Conservation (phyloP, 768 basidiomycete species). For the Hypsizygus marmoreus region DNA sequence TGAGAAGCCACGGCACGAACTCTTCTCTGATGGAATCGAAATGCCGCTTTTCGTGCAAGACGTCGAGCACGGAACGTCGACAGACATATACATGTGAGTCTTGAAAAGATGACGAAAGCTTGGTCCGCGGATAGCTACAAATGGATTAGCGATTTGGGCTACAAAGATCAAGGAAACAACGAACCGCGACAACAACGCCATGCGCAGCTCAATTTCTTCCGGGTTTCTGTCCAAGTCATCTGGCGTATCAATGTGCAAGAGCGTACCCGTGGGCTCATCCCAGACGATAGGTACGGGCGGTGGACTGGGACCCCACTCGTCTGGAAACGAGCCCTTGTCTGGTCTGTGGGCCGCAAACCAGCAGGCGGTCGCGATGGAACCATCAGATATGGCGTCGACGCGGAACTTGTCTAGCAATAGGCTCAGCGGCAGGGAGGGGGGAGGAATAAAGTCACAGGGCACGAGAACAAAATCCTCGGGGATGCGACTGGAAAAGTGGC, state of each 20-base stretch:
- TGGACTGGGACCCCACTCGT: slow-evolving; percentile 65
- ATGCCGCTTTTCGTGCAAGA: slow-evolving; percentile 64
- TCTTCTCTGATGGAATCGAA: slow-evolving; percentile 88
- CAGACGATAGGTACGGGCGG: slow-evolving; percentile 59
- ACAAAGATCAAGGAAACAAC: slow-evolving; percentile 10
- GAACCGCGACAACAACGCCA: slow-evolving; percentile 73
- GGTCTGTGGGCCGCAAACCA: slow-evolving; percentile 57
- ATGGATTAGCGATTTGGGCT: slow-evolving; percentile 5
- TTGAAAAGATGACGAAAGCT: slow-evolving; percentile 65
- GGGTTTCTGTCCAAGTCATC: slow-evolving; percentile 67
- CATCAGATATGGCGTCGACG: slow-evolving; percentile 63
- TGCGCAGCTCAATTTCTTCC: slow-evolving; percentile 74
- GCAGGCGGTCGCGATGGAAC: slow-evolving; percentile 64
- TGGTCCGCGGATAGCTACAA: slow-evolving; percentile 68
- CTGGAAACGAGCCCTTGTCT: slow-evolving; percentile 57
- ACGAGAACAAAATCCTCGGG: slow-evolving; percentile 85
- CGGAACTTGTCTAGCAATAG: slow-evolving; percentile 82
- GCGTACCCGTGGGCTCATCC: slow-evolving; percentile 64
- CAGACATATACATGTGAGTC: slow-evolving; percentile 95
- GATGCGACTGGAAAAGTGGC: slow-evolving; percentile 76
- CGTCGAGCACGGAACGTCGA: slow-evolving; percentile 69
- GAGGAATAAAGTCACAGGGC: slow-evolving; percentile 89
- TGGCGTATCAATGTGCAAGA: slow-evolving; percentile 73
- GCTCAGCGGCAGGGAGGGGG: slow-evolving; percentile 68
- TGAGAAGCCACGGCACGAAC: slow-evolving; percentile 91